Base-by-base conservation (phyloP, 495 filamentous ascomycete genomes). In the Niebla homalea region DNA sequence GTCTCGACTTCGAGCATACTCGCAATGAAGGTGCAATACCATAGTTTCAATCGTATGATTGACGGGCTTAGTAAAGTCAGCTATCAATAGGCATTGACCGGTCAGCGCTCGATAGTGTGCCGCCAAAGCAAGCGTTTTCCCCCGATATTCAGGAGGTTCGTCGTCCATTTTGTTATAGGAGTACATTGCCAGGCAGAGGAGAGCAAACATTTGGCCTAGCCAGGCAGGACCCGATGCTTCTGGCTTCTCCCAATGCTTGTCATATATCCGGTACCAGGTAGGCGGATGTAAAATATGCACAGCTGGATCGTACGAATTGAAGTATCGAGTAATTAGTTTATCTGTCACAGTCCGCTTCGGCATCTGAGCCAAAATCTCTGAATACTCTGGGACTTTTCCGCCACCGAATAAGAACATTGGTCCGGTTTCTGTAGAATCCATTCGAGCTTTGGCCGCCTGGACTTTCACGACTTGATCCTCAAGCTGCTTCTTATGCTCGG, bases 111-210 rank as follows among this genome's bases (percentile, higher is more conserved):
- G 78, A 62, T 89, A 97, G 48, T 80, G 80, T 26, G 77, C 75
- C 15, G 88, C 87, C 68, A 93, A 76, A 50, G 90, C 83, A 35
- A 86, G 62, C 3, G 83, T 75, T 63, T 83, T 81, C 48, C 69
- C 77, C 43, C 71, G 66, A 58, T 77, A 94, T 62, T 96, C 89
- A 0, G 85, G 80, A 23, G 90, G 92, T 61, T 94, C 90, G 59
- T 97, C 92, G 15, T 87, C 87, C 53, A 92, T 85, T 48, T 81
- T 80, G 61, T 85, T 73, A 62, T 95, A 97, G 37, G 90, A 94
- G 46, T 93, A 75, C 78, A 96, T 83, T 2, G 93, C 86, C 21
- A 97, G 68, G 58, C 85, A 84, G 71, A 96, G 77, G 68, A 97
- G 83, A 3, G 85, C 78, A 65, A 87, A 96, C 10, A 92, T 72